These are phyloP conservation scores for Paraphoma chrysanthemicola DNA, from an alignment of 2,329 filamentous ascomycete species.

Conservation along the genomic window DNA sequence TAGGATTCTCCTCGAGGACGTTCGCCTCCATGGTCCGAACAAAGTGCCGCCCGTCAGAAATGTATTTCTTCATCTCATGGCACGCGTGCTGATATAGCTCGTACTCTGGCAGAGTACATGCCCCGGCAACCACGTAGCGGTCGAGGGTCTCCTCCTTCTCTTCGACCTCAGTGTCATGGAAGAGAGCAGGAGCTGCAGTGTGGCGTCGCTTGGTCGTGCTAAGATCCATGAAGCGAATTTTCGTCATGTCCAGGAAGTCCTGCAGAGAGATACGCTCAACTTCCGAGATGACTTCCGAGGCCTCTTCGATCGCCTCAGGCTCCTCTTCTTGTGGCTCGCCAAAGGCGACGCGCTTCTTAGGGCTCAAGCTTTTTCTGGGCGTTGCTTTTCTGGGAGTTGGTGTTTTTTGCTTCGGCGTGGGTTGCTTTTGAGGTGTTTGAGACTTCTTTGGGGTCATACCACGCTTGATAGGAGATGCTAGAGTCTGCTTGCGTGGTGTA, in stretches of 20 bases:
- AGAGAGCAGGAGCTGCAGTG: slow-evolving; percentile 63
- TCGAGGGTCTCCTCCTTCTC: slow-evolving; percentile 67
- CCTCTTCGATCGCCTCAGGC: slow-evolving; percentile 33
- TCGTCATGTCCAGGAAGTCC: slow-evolving; percentile 93
- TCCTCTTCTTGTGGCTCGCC: slow-evolving; percentile 32
- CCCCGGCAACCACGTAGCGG: slow-evolving; percentile 83
- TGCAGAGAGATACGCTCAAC: slow-evolving; percentile 79
- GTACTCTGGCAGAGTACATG: slow-evolving; percentile 90
- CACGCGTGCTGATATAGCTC: slow-evolving; percentile 96
- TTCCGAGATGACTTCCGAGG: slow-evolving; percentile 33
- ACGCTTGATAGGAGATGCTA: slow-evolving; percentile 52
- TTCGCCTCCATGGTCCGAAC: slow-evolving; percentile 90
- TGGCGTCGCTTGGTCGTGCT: slow-evolving; percentile 94
- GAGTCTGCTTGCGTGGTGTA: slow-evolving; percentile 56
- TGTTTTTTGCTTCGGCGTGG: slow-evolving; percentile 50
- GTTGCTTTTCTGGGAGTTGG: slow-evolving; percentile 45
- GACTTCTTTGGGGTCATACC: slow-evolving; percentile 46
- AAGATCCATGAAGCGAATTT: slow-evolving; percentile 97
- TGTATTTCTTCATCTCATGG: slow-evolving; percentile 95
- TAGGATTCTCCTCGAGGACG: slow-evolving; percentile 87
- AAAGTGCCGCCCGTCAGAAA: slow-evolving; percentile 87
- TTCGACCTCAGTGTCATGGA: slow-evolving; percentile 45
- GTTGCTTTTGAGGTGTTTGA: slow-evolving; percentile 46
- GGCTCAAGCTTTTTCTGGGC: slow-evolving; percentile 39
- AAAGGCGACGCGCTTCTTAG: slow-evolving; percentile 43